phyloP scores from a whole-genome alignment of 2,329 filamentous ascomycete genomes.

The Botrytis fabae region DNA sequence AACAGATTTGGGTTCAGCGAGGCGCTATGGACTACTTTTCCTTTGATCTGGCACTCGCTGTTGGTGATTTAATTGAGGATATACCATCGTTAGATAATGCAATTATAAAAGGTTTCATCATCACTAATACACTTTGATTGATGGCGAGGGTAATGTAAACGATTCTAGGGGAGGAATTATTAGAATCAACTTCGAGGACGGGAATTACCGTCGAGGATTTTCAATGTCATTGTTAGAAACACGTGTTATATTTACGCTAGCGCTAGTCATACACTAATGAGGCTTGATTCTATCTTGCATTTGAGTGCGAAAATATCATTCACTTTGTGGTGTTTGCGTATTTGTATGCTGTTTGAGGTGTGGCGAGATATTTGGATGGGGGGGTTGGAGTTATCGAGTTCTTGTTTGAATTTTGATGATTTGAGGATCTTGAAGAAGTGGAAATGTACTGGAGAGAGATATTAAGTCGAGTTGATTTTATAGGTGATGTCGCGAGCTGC shows the following conservation, averaged over 20 bases:
- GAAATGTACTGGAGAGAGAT: not conserved
- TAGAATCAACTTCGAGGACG: not conserved
- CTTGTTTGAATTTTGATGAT: rapidly evolving
- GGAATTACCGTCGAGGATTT: not conserved
- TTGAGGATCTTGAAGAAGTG: rapidly evolving
- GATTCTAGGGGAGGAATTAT: not conserved
- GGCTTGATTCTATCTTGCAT: not conserved
- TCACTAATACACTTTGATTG: not conserved
- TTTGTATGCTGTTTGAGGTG: not conserved
- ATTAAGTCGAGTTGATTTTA: rapidly evolving
- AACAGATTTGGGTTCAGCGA: not conserved
- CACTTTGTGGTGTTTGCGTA: rapidly evolving
- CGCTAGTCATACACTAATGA: not conserved
- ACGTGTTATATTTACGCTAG: not conserved
- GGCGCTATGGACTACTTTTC: not conserved
- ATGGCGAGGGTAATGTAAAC: not conserved
- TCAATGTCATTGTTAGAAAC: not conserved
- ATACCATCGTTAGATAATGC: not conserved
- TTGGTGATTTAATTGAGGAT: not conserved
- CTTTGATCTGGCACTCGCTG: not conserved
- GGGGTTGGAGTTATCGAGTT: not conserved
- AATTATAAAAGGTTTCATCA: not conserved
- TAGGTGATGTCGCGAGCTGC: too few relatives aligned
- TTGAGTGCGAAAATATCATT: not conserved
- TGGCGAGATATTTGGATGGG: not conserved